Evolutionary conservation across 306 rosid species (phyloP).

Genomic region (Oemleria cerasiformis): DNA sequence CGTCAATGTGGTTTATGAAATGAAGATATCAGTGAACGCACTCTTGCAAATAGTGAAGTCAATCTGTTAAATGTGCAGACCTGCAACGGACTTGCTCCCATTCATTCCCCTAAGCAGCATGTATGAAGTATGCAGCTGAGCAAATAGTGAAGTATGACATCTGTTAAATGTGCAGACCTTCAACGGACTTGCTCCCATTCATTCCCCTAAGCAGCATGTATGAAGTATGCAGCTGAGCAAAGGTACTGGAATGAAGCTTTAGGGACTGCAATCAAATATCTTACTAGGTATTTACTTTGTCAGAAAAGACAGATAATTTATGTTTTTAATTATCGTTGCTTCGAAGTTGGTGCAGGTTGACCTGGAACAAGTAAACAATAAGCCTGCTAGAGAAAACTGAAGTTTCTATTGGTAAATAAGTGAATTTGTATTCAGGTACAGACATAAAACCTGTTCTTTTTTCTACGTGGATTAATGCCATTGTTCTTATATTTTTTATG

Average conservation of each 20-base stretch:
- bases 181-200: not conserved
- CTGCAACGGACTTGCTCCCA: not conserved
- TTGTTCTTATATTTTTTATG: not conserved
- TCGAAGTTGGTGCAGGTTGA: not conserved
- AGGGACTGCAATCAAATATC: not conserved
- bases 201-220: not conserved
- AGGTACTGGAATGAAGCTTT: slow-evolving; percentile 1
- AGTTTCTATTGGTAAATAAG: not conserved
- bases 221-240: not conserved
- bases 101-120: not conserved
- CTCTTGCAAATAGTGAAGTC: not conserved
- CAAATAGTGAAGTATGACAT: too few species aligned
- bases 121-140: not conserved
- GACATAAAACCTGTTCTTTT: not conserved
- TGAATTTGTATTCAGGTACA: not conserved
- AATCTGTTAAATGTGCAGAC: not conserved
- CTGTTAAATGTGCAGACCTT: slow-evolving; percentile 1
- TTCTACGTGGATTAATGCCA: not conserved
- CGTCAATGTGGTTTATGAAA: too few species aligned
- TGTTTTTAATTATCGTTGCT: not conserved
- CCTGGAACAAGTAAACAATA: not conserved
- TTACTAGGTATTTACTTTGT: not conserved
- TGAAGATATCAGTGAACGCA: not conserved
- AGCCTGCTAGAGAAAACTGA: not conserved
- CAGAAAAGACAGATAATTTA: not conserved